phyloP scores from a whole-genome alignment of 108 stramenopile genomes.

The Chaetoceros tenuissimus region DNA sequence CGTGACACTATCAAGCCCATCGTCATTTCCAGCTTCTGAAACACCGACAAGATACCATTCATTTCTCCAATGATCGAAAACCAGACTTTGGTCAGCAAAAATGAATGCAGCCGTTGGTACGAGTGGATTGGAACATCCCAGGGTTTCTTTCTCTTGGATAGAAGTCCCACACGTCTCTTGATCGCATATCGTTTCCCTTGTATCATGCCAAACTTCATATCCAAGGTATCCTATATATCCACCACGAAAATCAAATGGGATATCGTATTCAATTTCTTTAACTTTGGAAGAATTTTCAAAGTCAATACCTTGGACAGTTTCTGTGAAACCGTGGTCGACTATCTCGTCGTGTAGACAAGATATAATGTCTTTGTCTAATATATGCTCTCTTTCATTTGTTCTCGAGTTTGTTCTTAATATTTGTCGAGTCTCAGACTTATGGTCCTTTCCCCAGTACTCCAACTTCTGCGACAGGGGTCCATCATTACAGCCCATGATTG shows the following conservation, averaged over 20 bases:
- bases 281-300: slow-evolving; percentile 1
- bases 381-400: neutral
- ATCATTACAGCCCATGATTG: slow-evolving; percentile 34
- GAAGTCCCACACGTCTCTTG: too few species aligned
- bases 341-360: slow-evolving; percentile 17
- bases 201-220: slow-evolving; percentile 75
- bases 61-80: slow-evolving; percentile 59
- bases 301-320: slow-evolving; percentile 8
- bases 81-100: slow-evolving; percentile 54
- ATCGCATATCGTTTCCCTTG: too few species aligned
- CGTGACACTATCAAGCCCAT: slow-evolving; percentile 10
- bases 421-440: slow-evolving; percentile 10
- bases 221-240: slow-evolving; percentile 76
- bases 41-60: slow-evolving; percentile 64
- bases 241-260: slow-evolving; percentile 73
- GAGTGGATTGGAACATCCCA: slow-evolving; percentile 10
- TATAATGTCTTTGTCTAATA: slow-evolving; percentile 18
- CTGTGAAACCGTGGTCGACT: slow-evolving; percentile 6
- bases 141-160: neutral
- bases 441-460: slow-evolving; percentile 38
- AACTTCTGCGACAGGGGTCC: slow-evolving; percentile 30
- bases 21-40: slow-evolving; percentile 10
- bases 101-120: slow-evolving; percentile 74
- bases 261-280: neutral
- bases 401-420: slow-evolving; percentile 16